Base-by-base conservation (phyloP, 2,329 filamentous ascomycete genomes). In the Claviceps paspali region DNA sequence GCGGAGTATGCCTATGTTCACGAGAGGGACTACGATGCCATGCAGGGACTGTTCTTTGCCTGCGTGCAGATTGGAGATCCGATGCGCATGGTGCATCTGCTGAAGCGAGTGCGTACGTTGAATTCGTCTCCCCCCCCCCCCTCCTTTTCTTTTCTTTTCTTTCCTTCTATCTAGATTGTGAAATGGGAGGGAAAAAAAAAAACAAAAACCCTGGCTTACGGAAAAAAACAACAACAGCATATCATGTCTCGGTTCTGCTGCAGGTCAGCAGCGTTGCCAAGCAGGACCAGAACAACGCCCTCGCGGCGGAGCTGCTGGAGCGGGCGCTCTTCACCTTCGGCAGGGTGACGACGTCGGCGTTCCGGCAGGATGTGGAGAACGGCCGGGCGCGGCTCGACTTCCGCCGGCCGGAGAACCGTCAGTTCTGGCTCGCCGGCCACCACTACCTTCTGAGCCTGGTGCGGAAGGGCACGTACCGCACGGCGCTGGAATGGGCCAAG, bases 251-350 rank as follows among this genome's bases (percentile, higher is more conserved):
- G 2, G 87, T 84, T 2, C 70, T 96, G n/a, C 76, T 96, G 17
- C 87, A 95, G 54, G 86, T 93, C 21, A 92, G 84, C 43, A 84
- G 85, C 53, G 82, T 96, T 35, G 86, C 86, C 10, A 88, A 91
- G 54, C 82, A 94, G 46, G 85, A 95, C 52, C 76, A 85, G 37
- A 91, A 96, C 52, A 79, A 86, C 54, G 76, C 87, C 1, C 73
- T 91, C 4, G 79, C 88, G 0, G 80, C 84, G 3, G 87, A 96
- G 49, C 70, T 96, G 2, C 75, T 92, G 38, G 88, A 96, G 60
- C 74, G 91, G 32, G 87, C 88, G 0, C 69, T 98, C 5, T 96
- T 95, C 61, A 82, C 83, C 0, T 88, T 96, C 53, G 91, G 88
- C n/a, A 75, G 88, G 27, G 82, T 86, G 3, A 77, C 85, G 0